phyloP scores from a whole-genome alignment of 177 flowering plant species.

The Tripterygium wilfordii region DNA sequence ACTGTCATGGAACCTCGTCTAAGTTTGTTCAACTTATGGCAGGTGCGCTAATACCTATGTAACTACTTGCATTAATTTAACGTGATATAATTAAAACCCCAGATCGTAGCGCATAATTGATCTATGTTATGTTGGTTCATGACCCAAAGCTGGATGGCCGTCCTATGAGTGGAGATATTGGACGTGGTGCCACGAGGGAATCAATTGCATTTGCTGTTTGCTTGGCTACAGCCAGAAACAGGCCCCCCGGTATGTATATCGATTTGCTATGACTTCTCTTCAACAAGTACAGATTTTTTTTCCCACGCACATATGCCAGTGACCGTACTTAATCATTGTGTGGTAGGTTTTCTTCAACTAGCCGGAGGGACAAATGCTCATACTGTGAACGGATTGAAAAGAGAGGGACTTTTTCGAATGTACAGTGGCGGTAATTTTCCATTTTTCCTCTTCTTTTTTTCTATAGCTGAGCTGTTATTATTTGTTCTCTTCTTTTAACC shows the following conservation, averaged over 20 bases:
- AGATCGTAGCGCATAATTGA: too few species aligned
- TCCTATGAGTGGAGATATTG: constrained; percentile 98
- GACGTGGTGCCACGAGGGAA: constrained; percentile 79
- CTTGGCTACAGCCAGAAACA: constrained; percentile 40
- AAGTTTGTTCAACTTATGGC: constrained; percentile 72
- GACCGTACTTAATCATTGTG: neutral
- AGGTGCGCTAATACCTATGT: constrained; percentile 39
- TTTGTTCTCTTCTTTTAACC: neutral
- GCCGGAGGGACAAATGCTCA: constrained; percentile 88
- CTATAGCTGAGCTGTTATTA: neutral
- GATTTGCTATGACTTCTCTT: neutral
- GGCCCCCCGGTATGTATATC: constrained; percentile 53
- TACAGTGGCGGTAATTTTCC: constrained; percentile 17
- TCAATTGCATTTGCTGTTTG: constrained; percentile 61
- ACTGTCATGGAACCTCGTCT: constrained; percentile 52
- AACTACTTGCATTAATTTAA: too few species aligned
- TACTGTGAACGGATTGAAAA: constrained; percentile 64
- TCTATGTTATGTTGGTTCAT: too few species aligned
- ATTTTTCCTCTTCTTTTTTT: neutral
- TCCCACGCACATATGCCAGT: neutral
- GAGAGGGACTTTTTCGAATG: constrained; percentile 47
- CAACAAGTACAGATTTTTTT: neutral
- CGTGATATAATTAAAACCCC: too few species aligned
- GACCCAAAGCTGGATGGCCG: constrained; percentile 77
- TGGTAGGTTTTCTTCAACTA: constrained; percentile 73